Percentiles rank a stretch among this genome's conserved stretches.
phyloP scores from a whole-genome alignment of 208 protist genomes.

The Trichomonas vaginalis region DNA sequence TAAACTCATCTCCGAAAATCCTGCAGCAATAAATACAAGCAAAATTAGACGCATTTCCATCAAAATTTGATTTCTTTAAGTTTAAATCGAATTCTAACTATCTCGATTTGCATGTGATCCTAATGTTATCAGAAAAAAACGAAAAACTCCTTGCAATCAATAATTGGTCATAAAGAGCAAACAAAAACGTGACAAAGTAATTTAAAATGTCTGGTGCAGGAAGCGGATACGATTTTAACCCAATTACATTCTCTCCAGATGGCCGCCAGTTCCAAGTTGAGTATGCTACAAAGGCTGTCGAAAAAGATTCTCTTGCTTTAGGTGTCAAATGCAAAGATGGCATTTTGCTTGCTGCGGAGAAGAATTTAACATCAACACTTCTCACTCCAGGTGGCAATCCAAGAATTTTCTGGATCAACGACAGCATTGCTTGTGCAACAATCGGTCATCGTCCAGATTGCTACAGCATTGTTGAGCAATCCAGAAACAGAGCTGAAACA shows the following conservation, averaged over 20 bases:
- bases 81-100: no score
- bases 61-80: no score
- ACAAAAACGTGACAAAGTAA: background rate
- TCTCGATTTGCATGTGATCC: no score
- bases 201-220: conserved; percentile 12
- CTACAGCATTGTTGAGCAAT: background rate
- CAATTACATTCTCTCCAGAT: conserved; percentile 22
- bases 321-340: conserved; percentile 82
- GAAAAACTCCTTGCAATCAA: no score
- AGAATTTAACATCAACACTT: conserved; percentile 73
- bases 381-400: conserved; percentile 57
- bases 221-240: conserved; percentile 17
- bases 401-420: background rate
- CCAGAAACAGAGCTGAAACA: background rate
- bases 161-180: background rate
- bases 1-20: no score
- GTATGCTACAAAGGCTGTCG: conserved; percentile 96
- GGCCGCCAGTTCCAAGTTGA: conserved; percentile 87
- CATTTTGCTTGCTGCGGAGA: conserved; percentile 64
- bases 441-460: conserved; percentile 11
- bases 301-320: conserved; percentile 81
- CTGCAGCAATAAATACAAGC: no score
- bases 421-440: background rate
- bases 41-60: no score
- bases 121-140: no score